Conservation (phyloP, 2,329 filamentous ascomycete species). For the Penicillium verrucosum region DNA sequence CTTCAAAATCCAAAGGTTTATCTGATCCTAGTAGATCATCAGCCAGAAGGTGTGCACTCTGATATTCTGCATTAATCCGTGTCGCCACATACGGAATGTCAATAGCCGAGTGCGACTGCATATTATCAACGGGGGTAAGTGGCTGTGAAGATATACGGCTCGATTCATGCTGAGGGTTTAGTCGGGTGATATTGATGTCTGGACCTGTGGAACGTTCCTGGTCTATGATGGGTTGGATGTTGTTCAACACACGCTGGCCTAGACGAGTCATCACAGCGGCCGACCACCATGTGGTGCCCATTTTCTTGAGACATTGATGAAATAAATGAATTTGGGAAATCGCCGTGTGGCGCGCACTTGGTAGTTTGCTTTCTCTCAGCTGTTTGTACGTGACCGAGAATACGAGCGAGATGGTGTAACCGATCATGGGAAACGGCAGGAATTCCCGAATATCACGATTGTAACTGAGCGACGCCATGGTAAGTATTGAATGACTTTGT, state of each 20-base stretch:
- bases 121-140: neutral
- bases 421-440: constrained; percentile 12
- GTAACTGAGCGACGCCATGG: constrained; percentile 1
- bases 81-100: neutral
- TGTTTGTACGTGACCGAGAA: constrained; percentile 20
- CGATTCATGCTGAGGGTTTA: neutral
- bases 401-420: constrained; percentile 16
- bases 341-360: constrained; percentile 8
- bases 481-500: constrained; percentile 2
- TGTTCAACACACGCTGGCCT: constrained; percentile 9
- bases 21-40: neutral
- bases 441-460: constrained; percentile 4
- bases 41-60: neutral
- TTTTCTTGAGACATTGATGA: constrained; percentile 9
- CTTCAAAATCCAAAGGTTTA: neutral
- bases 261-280: constrained; percentile 16
- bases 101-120: neutral
- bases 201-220: constrained; percentile 1
- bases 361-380: constrained; percentile 10
- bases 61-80: neutral
- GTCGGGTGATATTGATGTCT: constrained; percentile 1
- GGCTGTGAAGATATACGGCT: neutral
- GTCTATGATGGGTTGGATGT: constrained; percentile 6
- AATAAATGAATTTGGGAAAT: constrained; percentile 9
- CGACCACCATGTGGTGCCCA: constrained; percentile 15